phyloP scores from a whole-genome alignment of 495 filamentous ascomycete genomes.

The Lasiosphaeris hirsuta region DNA sequence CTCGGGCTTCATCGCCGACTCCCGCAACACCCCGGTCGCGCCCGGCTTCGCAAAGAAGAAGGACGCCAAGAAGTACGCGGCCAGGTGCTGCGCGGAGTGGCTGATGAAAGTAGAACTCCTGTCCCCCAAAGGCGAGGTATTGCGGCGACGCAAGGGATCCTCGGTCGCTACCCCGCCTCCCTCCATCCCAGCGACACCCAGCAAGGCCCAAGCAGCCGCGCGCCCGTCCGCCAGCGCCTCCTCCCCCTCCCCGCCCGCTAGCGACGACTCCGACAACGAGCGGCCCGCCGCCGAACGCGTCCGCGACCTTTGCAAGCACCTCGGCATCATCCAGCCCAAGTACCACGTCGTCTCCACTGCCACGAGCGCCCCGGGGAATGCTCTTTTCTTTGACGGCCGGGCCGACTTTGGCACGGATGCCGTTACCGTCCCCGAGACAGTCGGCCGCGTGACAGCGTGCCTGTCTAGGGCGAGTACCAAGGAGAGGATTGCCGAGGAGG shows the following conservation, averaged over 20 bases:
- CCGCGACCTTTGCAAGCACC: slow-evolving; percentile 16
- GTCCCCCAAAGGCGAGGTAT: slow-evolving; percentile 10
- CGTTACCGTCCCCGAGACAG: slow-evolving; percentile 17
- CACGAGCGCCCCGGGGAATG: neutral
- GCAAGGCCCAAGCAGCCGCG: no score
- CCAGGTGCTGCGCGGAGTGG: slow-evolving; percentile 40
- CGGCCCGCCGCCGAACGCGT: slow-evolving; percentile 14
- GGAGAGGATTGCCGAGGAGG: slow-evolving; percentile 32
- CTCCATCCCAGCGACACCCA: no score
- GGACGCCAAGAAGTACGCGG: slow-evolving; percentile 45
- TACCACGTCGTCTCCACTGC: slow-evolving; percentile 13
- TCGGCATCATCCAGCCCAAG: slow-evolving; percentile 17
- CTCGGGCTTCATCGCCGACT: slow-evolving; percentile 17
- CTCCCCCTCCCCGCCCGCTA: neutral
- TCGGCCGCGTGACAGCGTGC: slow-evolving; percentile 24
- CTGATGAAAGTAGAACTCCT: slow-evolving; percentile 29
- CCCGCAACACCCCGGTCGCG: neutral
- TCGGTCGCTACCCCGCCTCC: no score
- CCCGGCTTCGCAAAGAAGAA: slow-evolving; percentile 38
- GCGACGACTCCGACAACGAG: slow-evolving; percentile 7
- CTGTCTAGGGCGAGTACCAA: slow-evolving; percentile 24
- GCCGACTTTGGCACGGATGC: slow-evolving; percentile 21
- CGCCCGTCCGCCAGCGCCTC: no score
- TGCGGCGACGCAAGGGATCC: neutral
- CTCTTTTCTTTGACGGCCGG: slow-evolving; percentile 17